These are phyloP conservation scores for Castanopsis chinensis DNA, from an alignment of 306 rosid genomes.

Conservation along the genomic window DNA sequence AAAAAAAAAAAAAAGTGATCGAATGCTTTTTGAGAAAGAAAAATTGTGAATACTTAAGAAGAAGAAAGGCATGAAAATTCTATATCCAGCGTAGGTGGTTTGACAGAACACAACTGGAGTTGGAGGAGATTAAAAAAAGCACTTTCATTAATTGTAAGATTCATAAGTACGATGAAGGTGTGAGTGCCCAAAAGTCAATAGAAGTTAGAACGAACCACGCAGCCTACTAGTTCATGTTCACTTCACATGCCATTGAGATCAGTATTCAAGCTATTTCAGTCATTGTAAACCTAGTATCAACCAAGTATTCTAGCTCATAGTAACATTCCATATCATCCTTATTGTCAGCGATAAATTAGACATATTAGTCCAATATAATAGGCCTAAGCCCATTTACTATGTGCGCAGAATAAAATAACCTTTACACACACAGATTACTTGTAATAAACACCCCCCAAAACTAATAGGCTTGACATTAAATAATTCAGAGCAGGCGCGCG, in stretches of 20 bases:
- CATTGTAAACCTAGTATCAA: too few relatives aligned
- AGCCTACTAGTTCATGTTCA: neutral
- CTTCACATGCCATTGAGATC: neutral
- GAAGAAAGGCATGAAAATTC: neutral
- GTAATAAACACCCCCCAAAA: neutral
- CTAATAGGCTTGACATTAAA: neutral
- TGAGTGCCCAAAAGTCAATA: neutral
- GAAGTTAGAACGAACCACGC: neutral
- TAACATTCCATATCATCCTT: neutral
- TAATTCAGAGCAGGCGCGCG: neutral
- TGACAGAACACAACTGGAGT: neutral
- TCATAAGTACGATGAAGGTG: neutral
- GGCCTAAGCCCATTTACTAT: too few relatives aligned
- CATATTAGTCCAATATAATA: too few relatives aligned
- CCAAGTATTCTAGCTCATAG: neutral
- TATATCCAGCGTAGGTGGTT: neutral
- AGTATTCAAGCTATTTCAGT: too few relatives aligned
- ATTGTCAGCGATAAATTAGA: too few relatives aligned
- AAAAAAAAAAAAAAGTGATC: neutral
- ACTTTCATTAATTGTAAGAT: neutral
- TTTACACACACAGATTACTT: too few relatives aligned
- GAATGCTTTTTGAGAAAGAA: neutral
- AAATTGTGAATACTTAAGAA: neutral
- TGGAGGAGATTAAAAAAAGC: neutral
- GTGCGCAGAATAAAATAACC: too few relatives aligned